A percentile compares a stretch with the other conserved stretches of the same genome.
These are phyloP conservation scores for Allantophomopsis cytisporea DNA, from an alignment of 2,329 filamentous ascomycete genomes.

Conservation along the genomic window DNA sequence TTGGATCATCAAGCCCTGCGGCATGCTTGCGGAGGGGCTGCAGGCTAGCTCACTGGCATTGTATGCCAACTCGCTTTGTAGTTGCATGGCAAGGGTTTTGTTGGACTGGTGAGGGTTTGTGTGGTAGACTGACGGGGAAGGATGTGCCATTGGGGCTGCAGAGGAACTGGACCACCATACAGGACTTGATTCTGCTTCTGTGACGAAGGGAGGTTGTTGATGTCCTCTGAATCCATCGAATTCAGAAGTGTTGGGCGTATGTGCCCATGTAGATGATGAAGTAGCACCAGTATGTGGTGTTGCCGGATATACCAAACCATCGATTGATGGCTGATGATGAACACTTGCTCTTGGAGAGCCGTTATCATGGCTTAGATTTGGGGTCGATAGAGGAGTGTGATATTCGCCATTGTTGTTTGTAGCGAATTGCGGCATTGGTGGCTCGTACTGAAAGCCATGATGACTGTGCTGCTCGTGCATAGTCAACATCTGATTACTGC, in stretches of 20 bases:
- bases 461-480: constrained; percentile 10
- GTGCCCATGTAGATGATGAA: constrained; percentile 10
- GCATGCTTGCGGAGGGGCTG: constrained; percentile 5
- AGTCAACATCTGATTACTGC: constrained; percentile 19
- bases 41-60: constrained; percentile 7
- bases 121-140: constrained; percentile 11
- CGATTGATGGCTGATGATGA: constrained; percentile 5
- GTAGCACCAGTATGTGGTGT: constrained; percentile 11
- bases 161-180: constrained; percentile 17
- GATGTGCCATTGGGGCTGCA: constrained; percentile 12
- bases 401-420: constrained; percentile 2
- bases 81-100: constrained; percentile 14
- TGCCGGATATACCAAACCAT: constrained; percentile 7
- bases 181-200: constrained; percentile 7
- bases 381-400: constrained; percentile 13
- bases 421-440: neutral
- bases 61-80: constrained; percentile 15
- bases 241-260: constrained; percentile 7
- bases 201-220: neutral
- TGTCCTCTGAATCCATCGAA: constrained; percentile 4
- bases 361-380: constrained; percentile 2
- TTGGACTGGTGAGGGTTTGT: constrained; percentile 12
- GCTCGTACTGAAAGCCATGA: neutral
- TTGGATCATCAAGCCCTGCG: constrained; percentile 15
- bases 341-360: constrained; percentile 9